phyloP scores from a whole-genome alignment of 345 rosid species.

The Carallia brachiata region DNA sequence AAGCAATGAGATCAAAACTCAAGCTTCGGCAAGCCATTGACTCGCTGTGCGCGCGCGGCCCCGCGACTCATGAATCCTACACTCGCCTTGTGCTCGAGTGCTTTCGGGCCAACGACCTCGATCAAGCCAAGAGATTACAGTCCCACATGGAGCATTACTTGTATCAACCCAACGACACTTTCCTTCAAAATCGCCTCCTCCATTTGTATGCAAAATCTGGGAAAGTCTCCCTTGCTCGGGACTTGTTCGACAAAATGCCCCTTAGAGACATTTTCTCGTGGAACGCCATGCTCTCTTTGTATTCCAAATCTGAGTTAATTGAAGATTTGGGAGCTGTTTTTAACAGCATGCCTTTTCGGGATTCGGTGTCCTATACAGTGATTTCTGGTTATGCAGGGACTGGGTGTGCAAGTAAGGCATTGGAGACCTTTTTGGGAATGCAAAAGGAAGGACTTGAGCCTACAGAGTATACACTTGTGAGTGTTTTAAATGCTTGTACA shows the following conservation, averaged over 20 bases:
- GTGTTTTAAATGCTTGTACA: slow-evolving; percentile 50
- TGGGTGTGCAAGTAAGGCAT: slow-evolving; percentile 36
- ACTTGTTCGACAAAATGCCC: slow-evolving; percentile 59
- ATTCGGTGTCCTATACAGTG: slow-evolving; percentile 50
- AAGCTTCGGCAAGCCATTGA: slow-evolving; percentile 48
- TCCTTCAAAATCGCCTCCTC: slow-evolving; percentile 53
- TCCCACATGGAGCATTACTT: slow-evolving; percentile 50
- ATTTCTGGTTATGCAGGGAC: slow-evolving; percentile 42
- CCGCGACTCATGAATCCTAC: slow-evolving; percentile 38
- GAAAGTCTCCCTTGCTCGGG: slow-evolving; percentile 27
- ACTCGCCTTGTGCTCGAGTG: slow-evolving; percentile 49
- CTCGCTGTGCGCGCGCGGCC: slow-evolving; percentile 30
- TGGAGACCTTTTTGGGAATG: slow-evolving; percentile 41
- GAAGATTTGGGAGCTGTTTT: slow-evolving; percentile 41
- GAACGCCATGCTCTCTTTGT: slow-evolving; percentile 55
- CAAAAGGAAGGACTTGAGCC: slow-evolving; percentile 35
- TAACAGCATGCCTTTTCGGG: slow-evolving; percentile 43
- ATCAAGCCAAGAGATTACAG: slow-evolving; percentile 45
- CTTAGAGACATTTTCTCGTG: slow-evolving; percentile 47
- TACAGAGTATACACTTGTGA: slow-evolving; percentile 49
- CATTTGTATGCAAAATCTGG: slow-evolving; percentile 45
- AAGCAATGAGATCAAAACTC: slow-evolving; percentile 31
- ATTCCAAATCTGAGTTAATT: slow-evolving; percentile 35
- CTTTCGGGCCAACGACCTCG: slow-evolving; percentile 42
- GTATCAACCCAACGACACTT: slow-evolving; percentile 36